These are phyloP conservation scores for Exobasidium rhododendri DNA, from an alignment of 1,284 basidiomycete species.

Conservation along the genomic window DNA sequence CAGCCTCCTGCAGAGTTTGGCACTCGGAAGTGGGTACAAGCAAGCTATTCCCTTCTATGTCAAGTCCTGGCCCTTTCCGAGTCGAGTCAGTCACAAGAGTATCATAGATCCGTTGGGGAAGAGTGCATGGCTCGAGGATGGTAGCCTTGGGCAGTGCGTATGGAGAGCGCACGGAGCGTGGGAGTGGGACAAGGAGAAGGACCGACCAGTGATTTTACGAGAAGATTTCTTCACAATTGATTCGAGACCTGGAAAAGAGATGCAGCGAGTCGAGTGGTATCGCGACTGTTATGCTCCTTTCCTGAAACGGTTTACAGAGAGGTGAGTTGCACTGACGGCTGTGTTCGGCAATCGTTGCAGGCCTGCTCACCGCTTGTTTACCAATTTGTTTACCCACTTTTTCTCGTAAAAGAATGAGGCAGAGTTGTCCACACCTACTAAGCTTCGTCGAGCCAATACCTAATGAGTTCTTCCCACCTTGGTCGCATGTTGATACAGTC, in stretches of 20 bases:
- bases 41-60: slow-evolving; percentile 61
- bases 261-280: slow-evolving; percentile 47
- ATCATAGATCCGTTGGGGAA: slow-evolving; percentile 38
- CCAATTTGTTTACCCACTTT: background rate
- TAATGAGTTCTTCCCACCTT: slow-evolving; percentile 52
- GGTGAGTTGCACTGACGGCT: slow-evolving; percentile 17
- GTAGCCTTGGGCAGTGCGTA: slow-evolving; percentile 60
- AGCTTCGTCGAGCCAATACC: slow-evolving; percentile 51
- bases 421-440: slow-evolving; percentile 13
- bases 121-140: slow-evolving; percentile 30
- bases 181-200: slow-evolving; percentile 74
- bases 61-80: slow-evolving; percentile 51
- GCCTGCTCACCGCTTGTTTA: too few relatives aligned
- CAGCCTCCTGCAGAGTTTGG: slow-evolving; percentile 47
- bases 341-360: too few relatives aligned
- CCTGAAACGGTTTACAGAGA: slow-evolving; percentile 25
- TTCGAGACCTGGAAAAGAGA: slow-evolving; percentile 28
- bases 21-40: slow-evolving; percentile 34
- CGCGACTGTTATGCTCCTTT: slow-evolving; percentile 50
- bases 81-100: slow-evolving; percentile 34
- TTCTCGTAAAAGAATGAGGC: slow-evolving; percentile 6
- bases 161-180: slow-evolving; percentile 93
- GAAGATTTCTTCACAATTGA: slow-evolving; percentile 77
- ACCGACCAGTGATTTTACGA: slow-evolving; percentile 71
- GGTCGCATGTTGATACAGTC: slow-evolving; percentile 22